Percentiles rank a stretch among this genome's conserved stretches.
phyloP scores from a whole-genome alignment of 2,329 filamentous ascomycete species.

The Fusarium palustre region DNA sequence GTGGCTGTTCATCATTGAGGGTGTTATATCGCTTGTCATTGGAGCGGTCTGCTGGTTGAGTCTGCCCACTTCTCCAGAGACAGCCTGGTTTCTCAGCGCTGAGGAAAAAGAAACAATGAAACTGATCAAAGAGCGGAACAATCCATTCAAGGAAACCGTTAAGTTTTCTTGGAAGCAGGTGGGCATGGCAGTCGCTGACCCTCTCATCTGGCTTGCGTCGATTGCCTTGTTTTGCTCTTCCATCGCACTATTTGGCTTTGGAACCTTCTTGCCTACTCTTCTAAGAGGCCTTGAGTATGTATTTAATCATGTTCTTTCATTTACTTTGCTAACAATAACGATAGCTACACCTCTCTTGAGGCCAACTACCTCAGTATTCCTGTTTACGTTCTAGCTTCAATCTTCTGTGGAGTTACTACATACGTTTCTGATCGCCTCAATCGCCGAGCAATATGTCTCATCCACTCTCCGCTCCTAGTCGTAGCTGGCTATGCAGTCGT shows the following conservation, averaged over 20 bases:
- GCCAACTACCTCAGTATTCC: slow-evolving; percentile 54
- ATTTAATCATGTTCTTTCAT: fast-evolving
- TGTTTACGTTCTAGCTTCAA: slow-evolving; percentile 47
- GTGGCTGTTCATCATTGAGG: slow-evolving; percentile 64
- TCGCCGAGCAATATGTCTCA: slow-evolving; percentile 37
- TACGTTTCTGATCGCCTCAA: slow-evolving; percentile 44
- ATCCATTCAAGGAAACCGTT: slow-evolving; percentile 3
- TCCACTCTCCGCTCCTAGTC: slow-evolving; percentile 37
- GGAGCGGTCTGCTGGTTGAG: slow-evolving; percentile 53
- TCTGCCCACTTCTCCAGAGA: slow-evolving; percentile 59
- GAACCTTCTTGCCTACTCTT: slow-evolving; percentile 53
- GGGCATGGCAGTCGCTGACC: slow-evolving; percentile 40
- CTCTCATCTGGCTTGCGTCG: slow-evolving; percentile 50
- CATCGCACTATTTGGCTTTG: slow-evolving; percentile 52
- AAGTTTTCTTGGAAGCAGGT: slow-evolving; percentile 44
- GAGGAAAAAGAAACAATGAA: slow-evolving; percentile 53
- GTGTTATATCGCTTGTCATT: slow-evolving; percentile 50
- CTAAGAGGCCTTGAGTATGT: slow-evolving; percentile 51
- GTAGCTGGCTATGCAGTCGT: slow-evolving; percentile 49
- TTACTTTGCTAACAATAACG: not conserved
- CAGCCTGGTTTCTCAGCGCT: slow-evolving; percentile 57
- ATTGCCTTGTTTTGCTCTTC: slow-evolving; percentile 13
- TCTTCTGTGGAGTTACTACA: slow-evolving; percentile 24
- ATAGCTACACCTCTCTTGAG: slow-evolving; percentile 42
- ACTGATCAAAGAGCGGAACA: slow-evolving; percentile 34